Evolutionary conservation across 306 rosid species (phyloP).

Genomic region (Cucumis cinereus): DNA sequence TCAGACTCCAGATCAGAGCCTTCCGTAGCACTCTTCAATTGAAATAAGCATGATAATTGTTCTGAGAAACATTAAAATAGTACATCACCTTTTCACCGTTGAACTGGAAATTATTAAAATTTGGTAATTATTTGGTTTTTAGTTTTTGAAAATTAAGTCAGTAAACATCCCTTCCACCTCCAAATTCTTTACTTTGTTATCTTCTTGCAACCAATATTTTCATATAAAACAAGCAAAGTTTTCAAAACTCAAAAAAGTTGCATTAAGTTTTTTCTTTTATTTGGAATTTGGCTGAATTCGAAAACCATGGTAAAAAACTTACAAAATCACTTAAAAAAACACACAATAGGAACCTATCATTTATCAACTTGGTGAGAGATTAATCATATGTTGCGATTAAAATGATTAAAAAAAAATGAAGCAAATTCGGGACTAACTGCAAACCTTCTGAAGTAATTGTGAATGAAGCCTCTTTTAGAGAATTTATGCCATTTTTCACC

Average conservation of each 20-base stretch:
- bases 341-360: background rate
- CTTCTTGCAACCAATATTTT: too few species aligned
- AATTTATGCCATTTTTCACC: constrained; percentile 62
- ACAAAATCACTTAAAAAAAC: background rate
- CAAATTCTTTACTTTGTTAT: too few species aligned
- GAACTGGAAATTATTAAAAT: background rate
- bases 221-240: too few species aligned
- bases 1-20: constrained; percentile 40
- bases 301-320: too few species aligned
- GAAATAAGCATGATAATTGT: constrained; percentile 57
- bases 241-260: too few species aligned
- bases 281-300: too few species aligned
- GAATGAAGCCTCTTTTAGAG: constrained; percentile 42
- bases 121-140: too few species aligned
- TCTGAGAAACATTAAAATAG: constrained; percentile 41
- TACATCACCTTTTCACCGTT: background rate
- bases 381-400: background rate
- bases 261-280: too few species aligned
- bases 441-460: constrained; percentile 54
- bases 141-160: too few species aligned
- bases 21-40: constrained; percentile 72
- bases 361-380: background rate
- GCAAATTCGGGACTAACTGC: background rate
- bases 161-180: too few species aligned
- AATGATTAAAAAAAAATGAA: background rate